Evolutionary conservation across 345 rosid species (phyloP).

Genomic region (Lumnitzera littorea): DNA sequence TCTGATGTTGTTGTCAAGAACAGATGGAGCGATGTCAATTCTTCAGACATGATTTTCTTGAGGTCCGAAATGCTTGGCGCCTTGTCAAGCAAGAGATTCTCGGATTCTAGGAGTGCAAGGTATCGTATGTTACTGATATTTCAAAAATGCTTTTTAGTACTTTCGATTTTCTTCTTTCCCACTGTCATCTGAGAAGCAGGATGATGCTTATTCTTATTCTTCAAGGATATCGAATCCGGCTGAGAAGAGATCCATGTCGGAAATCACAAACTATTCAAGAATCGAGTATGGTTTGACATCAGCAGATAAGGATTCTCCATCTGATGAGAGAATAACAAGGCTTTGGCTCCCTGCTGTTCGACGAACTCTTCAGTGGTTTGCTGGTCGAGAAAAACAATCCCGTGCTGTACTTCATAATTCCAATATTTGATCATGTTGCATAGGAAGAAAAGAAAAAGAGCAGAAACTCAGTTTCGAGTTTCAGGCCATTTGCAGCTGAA

Average conservation of each 20-base stretch:
- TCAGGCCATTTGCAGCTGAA: no score
- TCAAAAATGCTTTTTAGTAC: background rate
- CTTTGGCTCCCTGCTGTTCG: conserved; percentile 39
- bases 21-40: conserved; percentile 44
- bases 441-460: no score
- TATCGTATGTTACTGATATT: background rate
- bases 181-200: no score
- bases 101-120: conserved; percentile 11
- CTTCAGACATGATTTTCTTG: conserved; percentile 39
- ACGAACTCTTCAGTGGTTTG: conserved; percentile 37
- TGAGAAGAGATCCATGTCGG: conserved; percentile 43
- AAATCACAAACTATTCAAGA: conserved; percentile 32
- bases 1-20: conserved; percentile 33
- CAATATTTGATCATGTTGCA: conserved; percentile 7
- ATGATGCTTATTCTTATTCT: background rate
- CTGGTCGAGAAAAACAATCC: conserved; percentile 16
- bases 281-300: conserved; percentile 10
- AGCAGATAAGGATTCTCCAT: conserved; percentile 6
- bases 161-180: no score
- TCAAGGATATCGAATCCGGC: conserved; percentile 5
- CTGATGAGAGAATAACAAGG: conserved; percentile 27
- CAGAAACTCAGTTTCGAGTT: no score
- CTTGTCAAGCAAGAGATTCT: conserved; percentile 20
- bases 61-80: conserved; percentile 31
- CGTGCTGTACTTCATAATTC: background rate